phyloP scores from a whole-genome alignment of 257 asterid species.

The Coffea eugenioides region DNA sequence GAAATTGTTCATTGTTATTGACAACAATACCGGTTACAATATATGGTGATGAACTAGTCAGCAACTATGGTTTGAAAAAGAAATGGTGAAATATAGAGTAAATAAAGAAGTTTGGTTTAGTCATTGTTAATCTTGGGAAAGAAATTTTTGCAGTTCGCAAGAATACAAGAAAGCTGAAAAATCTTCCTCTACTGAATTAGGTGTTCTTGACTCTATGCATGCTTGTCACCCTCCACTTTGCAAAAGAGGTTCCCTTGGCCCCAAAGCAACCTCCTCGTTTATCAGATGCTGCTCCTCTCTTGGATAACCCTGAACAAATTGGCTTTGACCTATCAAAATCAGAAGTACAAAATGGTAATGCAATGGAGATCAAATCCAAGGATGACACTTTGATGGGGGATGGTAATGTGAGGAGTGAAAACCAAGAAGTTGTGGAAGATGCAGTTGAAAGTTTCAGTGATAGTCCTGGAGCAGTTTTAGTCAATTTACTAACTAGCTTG shows the following conservation, averaged over 20 bases:
- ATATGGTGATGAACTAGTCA: background rate
- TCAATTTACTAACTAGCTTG: constrained; percentile 86
- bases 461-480: constrained; percentile 98
- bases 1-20: background rate
- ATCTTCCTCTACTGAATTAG: constrained; percentile 36
- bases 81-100: background rate
- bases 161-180: background rate
- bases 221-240: constrained; percentile 84
- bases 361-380: constrained; percentile 38
- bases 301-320: constrained; percentile 48
- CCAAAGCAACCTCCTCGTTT: constrained; percentile 44
- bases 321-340: constrained; percentile 49
- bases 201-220: constrained; percentile 76
- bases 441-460: constrained; percentile 48
- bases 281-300: constrained; percentile 91
- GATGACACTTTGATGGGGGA: constrained; percentile 26
- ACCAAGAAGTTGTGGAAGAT: constrained; percentile 43
- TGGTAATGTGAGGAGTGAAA: constrained; percentile 36
- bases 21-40: background rate
- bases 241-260: constrained; percentile 76
- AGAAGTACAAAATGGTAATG: constrained; percentile 30
- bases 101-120: too few relatives aligned
- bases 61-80: background rate
- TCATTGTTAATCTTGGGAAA: too few relatives aligned
- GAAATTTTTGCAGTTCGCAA: too few relatives aligned